Conservation (phyloP, 257 asterid genomes). For the Pogostemon cablin region DNA sequence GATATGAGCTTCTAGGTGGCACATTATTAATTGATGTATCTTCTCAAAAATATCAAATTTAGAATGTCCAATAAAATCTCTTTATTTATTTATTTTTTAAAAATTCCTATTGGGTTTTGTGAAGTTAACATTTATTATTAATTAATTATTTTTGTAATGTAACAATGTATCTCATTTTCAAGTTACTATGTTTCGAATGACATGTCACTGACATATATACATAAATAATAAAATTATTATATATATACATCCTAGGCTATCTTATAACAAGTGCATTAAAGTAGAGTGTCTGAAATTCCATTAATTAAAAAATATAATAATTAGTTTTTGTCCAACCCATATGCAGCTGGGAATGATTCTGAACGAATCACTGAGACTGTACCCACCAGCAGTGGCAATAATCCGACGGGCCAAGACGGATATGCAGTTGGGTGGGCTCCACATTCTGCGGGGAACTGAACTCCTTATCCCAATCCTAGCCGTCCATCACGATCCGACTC, state of each 20-base stretch:
- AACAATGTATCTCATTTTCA: too few species aligned
- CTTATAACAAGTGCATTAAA: neutral
- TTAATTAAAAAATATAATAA: neutral
- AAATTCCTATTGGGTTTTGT: conserved; percentile 10
- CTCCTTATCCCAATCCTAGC: conserved; percentile 82
- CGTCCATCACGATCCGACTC: conserved; percentile 71
- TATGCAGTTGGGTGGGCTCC: conserved; percentile 57
- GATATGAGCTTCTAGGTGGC: conserved; percentile 37
- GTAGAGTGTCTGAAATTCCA: conserved; percentile 13
- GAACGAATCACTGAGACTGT: conserved; percentile 77
- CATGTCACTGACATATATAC: neutral
- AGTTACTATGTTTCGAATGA: neutral
- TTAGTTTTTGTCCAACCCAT: conserved; percentile 29
- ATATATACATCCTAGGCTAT: neutral
- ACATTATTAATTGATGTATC: conserved; percentile 7
- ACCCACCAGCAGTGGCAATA: conserved; percentile 85
- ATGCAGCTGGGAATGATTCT: conserved; percentile 81
- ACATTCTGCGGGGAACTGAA: conserved; percentile 62
- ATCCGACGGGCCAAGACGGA: conserved; percentile 66
- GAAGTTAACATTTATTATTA: neutral
- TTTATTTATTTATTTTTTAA: neutral
- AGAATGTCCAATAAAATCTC: conserved; percentile 25
- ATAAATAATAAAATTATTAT: neutral
- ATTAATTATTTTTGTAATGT: neutral
- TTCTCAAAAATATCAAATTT: conserved; percentile 34